A percentile compares a stretch with the other conserved stretches of the same genome.
These are phyloP conservation scores for Vicia faba DNA, from an alignment of 306 rosid genomes.

Conservation along the genomic window DNA sequence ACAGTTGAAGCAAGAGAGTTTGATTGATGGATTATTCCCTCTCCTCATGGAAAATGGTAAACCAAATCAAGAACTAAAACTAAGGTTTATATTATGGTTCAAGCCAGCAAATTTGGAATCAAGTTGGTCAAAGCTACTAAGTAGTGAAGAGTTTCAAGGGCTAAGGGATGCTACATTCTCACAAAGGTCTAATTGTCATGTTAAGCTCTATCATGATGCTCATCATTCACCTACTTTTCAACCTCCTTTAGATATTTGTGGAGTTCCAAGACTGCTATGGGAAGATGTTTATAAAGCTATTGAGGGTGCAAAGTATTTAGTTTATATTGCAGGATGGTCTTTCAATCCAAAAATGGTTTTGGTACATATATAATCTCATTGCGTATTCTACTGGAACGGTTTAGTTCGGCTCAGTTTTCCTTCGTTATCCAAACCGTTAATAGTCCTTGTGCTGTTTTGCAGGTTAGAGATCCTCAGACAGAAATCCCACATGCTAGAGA, in stretches of 20 bases:
- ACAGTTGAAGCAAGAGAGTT: conserved; percentile 56
- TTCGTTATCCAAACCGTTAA: neutral
- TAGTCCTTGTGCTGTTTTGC: neutral
- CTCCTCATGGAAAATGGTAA: conserved; percentile 76
- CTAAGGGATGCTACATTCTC: conserved; percentile 70
- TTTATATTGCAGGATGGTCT: conserved; percentile 97
- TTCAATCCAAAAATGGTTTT: conserved; percentile 77
- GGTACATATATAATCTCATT: conserved; percentile 52
- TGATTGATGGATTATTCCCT: conserved; percentile 71
- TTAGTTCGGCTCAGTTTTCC: neutral
- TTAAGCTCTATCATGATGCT: conserved; percentile 90
- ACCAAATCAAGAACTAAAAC: conserved; percentile 58
- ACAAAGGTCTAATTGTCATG: conserved; percentile 73
- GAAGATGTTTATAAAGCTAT: conserved; percentile 90
- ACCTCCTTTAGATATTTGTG: conserved; percentile 61
- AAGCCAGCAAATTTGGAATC: conserved; percentile 71
- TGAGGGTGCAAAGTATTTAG: conserved; percentile 73
- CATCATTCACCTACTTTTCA: conserved; percentile 70
- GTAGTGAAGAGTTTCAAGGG: conserved; percentile 68
- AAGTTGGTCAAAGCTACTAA: conserved; percentile 60
- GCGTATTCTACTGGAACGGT: neutral
- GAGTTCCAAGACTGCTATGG: conserved; percentile 76
- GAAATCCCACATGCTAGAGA: conserved; percentile 81
- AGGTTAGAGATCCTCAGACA: conserved; percentile 87
- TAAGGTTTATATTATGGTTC: conserved; percentile 83